Evolutionary conservation across 305 asterid genomes (phyloP), one percentile per base, ranked within the genome.

Genomic region (Fraxinus xanthoxyloides): DNA sequence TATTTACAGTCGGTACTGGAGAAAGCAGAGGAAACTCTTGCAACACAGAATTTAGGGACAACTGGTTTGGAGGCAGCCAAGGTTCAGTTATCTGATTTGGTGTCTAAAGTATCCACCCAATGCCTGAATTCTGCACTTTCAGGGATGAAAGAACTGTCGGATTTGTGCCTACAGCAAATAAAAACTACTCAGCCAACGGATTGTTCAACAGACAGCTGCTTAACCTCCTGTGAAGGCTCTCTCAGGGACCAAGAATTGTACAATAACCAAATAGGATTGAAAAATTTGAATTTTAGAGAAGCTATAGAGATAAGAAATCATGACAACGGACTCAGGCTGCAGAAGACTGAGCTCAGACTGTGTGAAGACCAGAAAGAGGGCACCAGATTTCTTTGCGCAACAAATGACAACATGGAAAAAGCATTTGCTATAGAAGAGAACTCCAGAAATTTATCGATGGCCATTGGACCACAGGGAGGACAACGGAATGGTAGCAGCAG

Each of bases 21-120:
- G 87, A 93, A 92, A 81, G 98, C 99, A 79, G 97, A 97, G 72
- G 98, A 94, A 80, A 92, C 97, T 54, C 93, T 97, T 34, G 97
- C 94, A 83, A 89, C 88, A 63, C 97, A 91, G 82, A 90, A 93
- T 87, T 59, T 82, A 79, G 98, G 94, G 79, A 84, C 97, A 65
- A 59, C 88, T 69, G 91, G 92, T 84, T 84, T 92, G 54, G 98
- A 96, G 85, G 94, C 94, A 73, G 95, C 98, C 72, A 92, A 91
- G 84, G 89, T 90, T 87, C 97, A 91, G 82, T 75, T 96, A 79
- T 92, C 98, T 17, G 97, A 96, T 80, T 85, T 92, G 82, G 96
- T 90, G 78, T 90, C 97, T 61, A 93, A 92, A 88, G 94, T 90
- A 78, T 92, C 99, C 51, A 91, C 88, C 79, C 95, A 95, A 84